A percentile compares a stretch with the other conserved stretches of the same genome.
These are phyloP conservation scores for Termitomyces sp. DNA, from an alignment of 768 basidiomycete species.

Conservation along the genomic window DNA sequence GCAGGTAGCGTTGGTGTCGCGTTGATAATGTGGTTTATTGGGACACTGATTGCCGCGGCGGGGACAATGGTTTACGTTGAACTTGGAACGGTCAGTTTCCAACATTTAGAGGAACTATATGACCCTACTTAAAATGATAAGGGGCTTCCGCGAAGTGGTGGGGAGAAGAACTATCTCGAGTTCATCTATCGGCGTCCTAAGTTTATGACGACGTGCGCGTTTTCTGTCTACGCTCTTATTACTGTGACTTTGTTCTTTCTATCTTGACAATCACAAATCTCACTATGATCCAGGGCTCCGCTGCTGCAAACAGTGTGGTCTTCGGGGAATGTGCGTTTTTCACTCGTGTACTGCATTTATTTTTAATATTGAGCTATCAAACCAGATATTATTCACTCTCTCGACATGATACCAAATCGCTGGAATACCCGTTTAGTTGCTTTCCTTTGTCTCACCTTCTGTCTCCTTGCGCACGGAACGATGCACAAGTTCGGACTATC, in stretches of 20 bases:
- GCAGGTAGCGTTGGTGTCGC: constrained; percentile 69
- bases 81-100: constrained; percentile 55
- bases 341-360: background rate
- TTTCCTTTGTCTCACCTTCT: constrained; percentile 49
- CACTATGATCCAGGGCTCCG: constrained; percentile 58
- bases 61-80: constrained; percentile 74
- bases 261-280: background rate
- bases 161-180: constrained; percentile 74
- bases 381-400: constrained; percentile 53
- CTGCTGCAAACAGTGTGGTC: constrained; percentile 53
- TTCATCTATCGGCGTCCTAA: constrained; percentile 63
- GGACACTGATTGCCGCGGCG: constrained; percentile 55
- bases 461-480: constrained; percentile 51
- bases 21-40: constrained; percentile 66
- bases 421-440: constrained; percentile 48
- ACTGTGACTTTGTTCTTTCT: constrained; percentile 32
- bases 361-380: background rate
- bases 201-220: constrained; percentile 56
- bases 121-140: constrained; percentile 34
- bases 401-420: constrained; percentile 38
- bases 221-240: constrained; percentile 32
- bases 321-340: constrained; percentile 62
- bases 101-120: background rate
- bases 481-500: constrained; percentile 49
- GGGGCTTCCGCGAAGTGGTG: constrained; percentile 67